Percentiles rank a stretch among this genome's conserved stretches.
Evolutionary conservation across 2,329 filamentous ascomycete genomes (phyloP).

Genomic region (Dryadomyces sulphureus): DNA sequence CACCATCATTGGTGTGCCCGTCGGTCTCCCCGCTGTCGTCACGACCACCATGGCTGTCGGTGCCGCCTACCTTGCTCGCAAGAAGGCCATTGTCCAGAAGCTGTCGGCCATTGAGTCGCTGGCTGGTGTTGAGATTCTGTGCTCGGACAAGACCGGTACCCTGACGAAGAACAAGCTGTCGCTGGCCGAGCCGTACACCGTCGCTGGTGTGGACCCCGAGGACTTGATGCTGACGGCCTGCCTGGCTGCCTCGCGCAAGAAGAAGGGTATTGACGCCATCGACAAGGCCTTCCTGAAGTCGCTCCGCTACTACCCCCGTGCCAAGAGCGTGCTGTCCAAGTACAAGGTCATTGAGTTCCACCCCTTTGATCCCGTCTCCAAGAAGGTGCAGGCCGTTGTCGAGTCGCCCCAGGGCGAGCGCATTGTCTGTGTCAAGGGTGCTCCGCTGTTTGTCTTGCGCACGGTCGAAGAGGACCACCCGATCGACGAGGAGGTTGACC

Average conservation of each 20-base stretch:
- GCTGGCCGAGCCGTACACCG: conserved; percentile 69
- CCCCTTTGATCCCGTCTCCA: conserved; percentile 85
- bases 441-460: conserved; percentile 74
- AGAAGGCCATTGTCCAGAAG: conserved; percentile 88
- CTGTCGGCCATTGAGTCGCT: conserved; percentile 83
- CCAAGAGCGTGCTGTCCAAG: conserved; percentile 66
- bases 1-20: conserved; percentile 82
- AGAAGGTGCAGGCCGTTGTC: conserved; percentile 78
- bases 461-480: conserved; percentile 76
- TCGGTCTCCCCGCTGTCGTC: conserved; percentile 84
- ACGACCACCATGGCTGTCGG: conserved; percentile 93
- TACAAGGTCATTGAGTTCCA: conserved; percentile 76
- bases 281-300: conserved; percentile 90
- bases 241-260: conserved; percentile 80
- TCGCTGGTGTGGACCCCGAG: conserved; percentile 67
- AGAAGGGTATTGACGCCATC: conserved; percentile 89
- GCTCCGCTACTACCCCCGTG: conserved; percentile 66
- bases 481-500: conserved; percentile 61
- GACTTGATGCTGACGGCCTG: conserved; percentile 89
- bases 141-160: conserved; percentile 89
- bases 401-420: conserved; percentile 70
- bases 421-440: conserved; percentile 83
- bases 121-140: conserved; percentile 84
- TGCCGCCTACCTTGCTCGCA: conserved; percentile 80
- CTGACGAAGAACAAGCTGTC: conserved; percentile 91